These are phyloP conservation scores for Trichosporon inkin DNA, from an alignment of 1,284 basidiomycete genomes.

Conservation along the genomic window DNA sequence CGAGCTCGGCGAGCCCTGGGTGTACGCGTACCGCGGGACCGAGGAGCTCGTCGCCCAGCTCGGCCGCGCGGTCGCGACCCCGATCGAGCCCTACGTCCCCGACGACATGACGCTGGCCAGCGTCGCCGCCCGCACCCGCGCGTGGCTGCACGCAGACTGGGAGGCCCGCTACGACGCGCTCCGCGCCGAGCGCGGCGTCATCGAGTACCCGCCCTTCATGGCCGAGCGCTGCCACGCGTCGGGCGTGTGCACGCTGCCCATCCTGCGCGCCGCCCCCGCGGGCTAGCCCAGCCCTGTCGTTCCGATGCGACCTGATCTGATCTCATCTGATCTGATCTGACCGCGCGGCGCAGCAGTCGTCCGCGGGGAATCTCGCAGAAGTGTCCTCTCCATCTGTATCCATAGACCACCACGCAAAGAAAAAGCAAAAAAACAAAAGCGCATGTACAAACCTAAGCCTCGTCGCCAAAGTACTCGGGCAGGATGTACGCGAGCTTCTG, in stretches of 20 bases:
- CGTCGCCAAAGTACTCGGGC: constrained; percentile 53
- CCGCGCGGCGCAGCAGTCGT: too few species aligned
- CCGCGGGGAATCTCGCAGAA: too few species aligned
- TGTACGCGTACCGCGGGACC: constrained; percentile 41
- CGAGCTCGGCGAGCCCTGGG: constrained; percentile 40
- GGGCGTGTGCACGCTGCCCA: not conserved
- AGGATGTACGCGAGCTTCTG: constrained; percentile 74
- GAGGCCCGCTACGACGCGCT: constrained; percentile 25
- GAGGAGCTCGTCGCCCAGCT: constrained; percentile 28
- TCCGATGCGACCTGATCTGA: too few species aligned
- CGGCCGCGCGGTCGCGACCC: constrained; percentile 28
- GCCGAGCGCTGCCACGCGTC: not conserved
- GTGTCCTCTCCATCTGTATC: too few species aligned
- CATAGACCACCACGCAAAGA: too few species aligned
- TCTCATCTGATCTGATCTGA: too few species aligned
- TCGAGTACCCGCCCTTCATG: constrained; percentile 1
- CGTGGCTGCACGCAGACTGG: constrained; percentile 32
- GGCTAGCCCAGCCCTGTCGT: too few species aligned
- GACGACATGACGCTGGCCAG: constrained; percentile 28
- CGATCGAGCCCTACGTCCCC: constrained; percentile 35
- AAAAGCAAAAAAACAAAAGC: too few species aligned
- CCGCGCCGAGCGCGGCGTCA: constrained; percentile 16
- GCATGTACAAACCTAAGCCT: too few species aligned
- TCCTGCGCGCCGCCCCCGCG: too few species aligned
- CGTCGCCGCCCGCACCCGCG: constrained; percentile 20